These are phyloP conservation scores for Adansonia rubrostipa DNA, from an alignment of 441 rosid species.

Conservation along the genomic window DNA sequence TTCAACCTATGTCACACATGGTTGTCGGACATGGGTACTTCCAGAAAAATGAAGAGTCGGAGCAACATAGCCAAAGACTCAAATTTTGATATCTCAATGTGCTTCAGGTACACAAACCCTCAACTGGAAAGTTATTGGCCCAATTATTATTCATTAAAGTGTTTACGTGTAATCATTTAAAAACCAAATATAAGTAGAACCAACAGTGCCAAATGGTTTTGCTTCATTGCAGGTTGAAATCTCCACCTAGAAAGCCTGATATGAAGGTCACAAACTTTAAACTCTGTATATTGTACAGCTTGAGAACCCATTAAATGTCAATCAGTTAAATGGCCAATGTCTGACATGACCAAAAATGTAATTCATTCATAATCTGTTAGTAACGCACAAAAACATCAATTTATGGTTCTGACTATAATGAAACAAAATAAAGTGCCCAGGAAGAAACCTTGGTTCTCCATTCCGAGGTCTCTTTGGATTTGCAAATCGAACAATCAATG, in stretches of 20 bases:
- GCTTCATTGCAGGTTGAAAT: slow-evolving; percentile 13
- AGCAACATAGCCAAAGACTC: neutral
- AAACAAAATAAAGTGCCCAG: slow-evolving; percentile 15
- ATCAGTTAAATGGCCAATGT: slow-evolving; percentile 15
- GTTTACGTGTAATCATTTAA: neutral
- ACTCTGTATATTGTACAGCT: neutral
- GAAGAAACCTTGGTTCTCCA: slow-evolving; percentile 67
- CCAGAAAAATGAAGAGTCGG: too few relatives aligned
- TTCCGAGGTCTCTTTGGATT: slow-evolving; percentile 72
- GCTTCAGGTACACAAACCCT: slow-evolving; percentile 6
- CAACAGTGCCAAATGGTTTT: neutral
- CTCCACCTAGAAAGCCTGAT: slow-evolving; percentile 17
- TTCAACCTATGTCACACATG: neutral
- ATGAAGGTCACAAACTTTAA: neutral
- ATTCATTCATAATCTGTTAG: neutral
- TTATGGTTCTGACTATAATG: neutral
- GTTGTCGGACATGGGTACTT: too few relatives aligned
- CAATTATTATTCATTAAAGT: neutral
- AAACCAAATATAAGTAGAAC: slow-evolving; percentile 3
- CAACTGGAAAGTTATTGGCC: neutral
- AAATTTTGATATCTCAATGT: neutral
- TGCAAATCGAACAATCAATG: slow-evolving; percentile 80
- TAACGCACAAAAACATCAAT: neutral
- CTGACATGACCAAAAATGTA: neutral
- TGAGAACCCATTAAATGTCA: slow-evolving; percentile 7